A percentile compares a stretch with the other conserved stretches of the same genome.
Conservation (phyloP, 495 filamentous ascomycete genomes). For the Clavariopsis aquatica region DNA sequence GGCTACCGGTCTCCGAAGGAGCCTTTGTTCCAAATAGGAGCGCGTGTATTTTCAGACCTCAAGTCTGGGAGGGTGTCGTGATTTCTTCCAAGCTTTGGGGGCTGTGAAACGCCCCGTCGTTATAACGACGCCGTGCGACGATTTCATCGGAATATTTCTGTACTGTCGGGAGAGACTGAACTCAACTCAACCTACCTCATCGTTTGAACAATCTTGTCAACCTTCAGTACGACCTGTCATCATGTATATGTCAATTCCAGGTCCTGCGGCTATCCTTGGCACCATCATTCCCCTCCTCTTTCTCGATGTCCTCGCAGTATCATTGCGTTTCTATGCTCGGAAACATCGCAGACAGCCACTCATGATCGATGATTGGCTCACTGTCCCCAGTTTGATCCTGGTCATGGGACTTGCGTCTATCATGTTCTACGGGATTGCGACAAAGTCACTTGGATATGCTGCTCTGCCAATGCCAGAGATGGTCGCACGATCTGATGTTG, state of each 20-base stretch:
- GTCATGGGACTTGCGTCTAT: neutral
- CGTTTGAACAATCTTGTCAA: neutral
- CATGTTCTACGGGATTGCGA: slow-evolving; percentile 12
- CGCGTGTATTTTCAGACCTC: neutral
- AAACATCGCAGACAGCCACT: neutral
- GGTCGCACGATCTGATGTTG: neutral
- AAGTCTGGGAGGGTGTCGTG: neutral
- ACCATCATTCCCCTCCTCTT: slow-evolving; percentile 6
- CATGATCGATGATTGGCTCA: slow-evolving; percentile 18
- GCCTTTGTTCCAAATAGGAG: neutral
- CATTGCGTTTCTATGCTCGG: slow-evolving; percentile 8
- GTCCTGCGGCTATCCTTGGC: slow-evolving; percentile 4
- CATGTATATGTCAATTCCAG: slow-evolving; percentile 9
- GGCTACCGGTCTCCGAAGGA: neutral
- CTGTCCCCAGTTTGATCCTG: neutral
- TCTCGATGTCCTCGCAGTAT: slow-evolving; percentile 10
- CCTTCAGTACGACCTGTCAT: neutral
- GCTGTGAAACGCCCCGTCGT: neutral
- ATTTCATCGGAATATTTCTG: neutral
- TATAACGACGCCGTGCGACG: neutral
- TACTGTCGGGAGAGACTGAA: neutral
- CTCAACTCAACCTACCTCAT: neutral
- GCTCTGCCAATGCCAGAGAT: neutral
- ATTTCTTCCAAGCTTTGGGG: neutral
- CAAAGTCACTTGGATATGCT: slow-evolving; percentile 8